A percentile compares a stretch with the other conserved stretches of the same genome.
These are phyloP conservation scores for Annona cherimola DNA, from an alignment of 164 flowering plant species.

Conservation along the genomic window DNA sequence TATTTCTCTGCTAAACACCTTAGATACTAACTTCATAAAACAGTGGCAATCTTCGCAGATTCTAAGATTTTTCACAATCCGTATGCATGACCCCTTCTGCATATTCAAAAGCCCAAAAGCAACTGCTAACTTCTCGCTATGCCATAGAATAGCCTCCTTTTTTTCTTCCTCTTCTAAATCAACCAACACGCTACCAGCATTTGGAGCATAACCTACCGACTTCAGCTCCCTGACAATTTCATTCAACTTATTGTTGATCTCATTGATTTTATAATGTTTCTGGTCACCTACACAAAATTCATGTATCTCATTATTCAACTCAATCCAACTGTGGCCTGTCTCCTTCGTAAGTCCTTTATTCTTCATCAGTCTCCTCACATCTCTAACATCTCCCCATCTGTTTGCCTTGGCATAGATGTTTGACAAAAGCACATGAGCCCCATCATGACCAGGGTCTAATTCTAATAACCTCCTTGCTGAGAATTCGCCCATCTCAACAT, in stretches of 20 bases:
- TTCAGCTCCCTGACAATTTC: conserved; percentile 45
- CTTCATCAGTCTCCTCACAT: conserved; percentile 51
- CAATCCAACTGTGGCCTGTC: conserved; percentile 60
- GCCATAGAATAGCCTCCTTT: conserved; percentile 52
- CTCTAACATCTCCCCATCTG: conserved; percentile 58
- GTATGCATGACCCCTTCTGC: conserved; percentile 34
- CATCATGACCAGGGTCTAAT: conserved; percentile 68
- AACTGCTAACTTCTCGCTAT: conserved; percentile 81
- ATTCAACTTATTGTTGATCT: conserved; percentile 49
- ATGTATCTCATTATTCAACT: conserved; percentile 45
- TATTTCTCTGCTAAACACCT: conserved; percentile 48
- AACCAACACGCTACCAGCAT: conserved; percentile 37
- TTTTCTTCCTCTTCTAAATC: conserved; percentile 75
- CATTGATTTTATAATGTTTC: conserved; percentile 39
- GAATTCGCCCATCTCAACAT: conserved; percentile 56
- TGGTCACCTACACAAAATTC: conserved; percentile 58
- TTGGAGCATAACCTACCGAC: conserved; percentile 53
- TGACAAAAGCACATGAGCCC: conserved; percentile 69
- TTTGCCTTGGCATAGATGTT: conserved; percentile 62
- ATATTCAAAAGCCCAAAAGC: conserved; percentile 46
- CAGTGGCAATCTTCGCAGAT: conserved; percentile 77
- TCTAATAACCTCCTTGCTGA: conserved; percentile 62
- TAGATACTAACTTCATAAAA: conserved; percentile 65
- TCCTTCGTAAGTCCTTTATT: conserved; percentile 54
- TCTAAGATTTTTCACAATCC: conserved; percentile 67